Evolutionary conservation across 2,329 filamentous ascomycete species (phyloP).

Genomic region (Colletotrichum scovillei): DNA sequence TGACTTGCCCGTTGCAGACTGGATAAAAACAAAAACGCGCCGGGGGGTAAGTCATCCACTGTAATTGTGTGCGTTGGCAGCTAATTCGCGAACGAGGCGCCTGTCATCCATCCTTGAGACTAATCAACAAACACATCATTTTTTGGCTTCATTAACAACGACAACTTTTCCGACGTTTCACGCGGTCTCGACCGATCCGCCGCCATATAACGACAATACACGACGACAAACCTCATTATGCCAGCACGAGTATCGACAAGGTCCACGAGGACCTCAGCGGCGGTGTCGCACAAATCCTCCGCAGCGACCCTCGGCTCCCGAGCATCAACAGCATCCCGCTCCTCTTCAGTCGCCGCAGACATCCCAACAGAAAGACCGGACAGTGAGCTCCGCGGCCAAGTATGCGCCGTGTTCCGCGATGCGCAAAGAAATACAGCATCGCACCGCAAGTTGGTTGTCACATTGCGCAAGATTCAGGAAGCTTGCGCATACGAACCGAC

Average conservation of each 20-base stretch:
- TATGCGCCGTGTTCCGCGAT: conserved; percentile 80
- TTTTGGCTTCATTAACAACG: conserved; percentile 18
- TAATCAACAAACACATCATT: conserved; percentile 27
- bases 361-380: conserved; percentile 79
- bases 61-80: conserved; percentile 29
- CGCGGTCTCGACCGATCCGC: neutral
- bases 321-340: conserved; percentile 58
- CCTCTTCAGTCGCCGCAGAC: conserved; percentile 56
- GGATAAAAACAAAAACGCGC: conserved; percentile 37
- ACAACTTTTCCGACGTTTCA: neutral
- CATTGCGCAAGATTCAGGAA: conserved; percentile 90
- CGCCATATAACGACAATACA: neutral
- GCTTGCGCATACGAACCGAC: conserved; percentile 77
- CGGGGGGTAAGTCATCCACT: conserved; percentile 19
- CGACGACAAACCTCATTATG: conserved; percentile 49
- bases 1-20: conserved; percentile 31
- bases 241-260: conserved; percentile 60
- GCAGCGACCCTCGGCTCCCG: conserved; percentile 51
- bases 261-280: conserved; percentile 57
- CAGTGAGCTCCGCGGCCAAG: conserved; percentile 77
- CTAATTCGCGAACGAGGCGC: neutral
- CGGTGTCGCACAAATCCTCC: conserved; percentile 53
- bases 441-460: conserved; percentile 90
- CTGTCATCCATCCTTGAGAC: neutral
- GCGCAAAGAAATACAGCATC: conserved; percentile 91